phyloP scores from a whole-genome alignment of 2,329 filamentous ascomycete genomes.

The Tolypocladium guangdongense region DNA sequence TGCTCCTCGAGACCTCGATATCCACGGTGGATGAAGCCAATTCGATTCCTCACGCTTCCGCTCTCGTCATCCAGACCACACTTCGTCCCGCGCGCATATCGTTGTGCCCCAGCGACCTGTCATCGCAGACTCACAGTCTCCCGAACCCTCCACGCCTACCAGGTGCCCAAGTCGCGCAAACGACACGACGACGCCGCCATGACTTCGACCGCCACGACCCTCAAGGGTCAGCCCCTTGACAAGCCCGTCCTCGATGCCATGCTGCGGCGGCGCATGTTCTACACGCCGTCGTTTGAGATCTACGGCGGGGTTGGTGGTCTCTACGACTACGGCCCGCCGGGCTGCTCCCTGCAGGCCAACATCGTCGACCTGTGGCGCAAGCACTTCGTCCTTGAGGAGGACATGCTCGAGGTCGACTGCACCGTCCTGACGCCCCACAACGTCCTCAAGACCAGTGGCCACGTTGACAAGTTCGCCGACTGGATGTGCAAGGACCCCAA shows the following conservation, averaged over 20 bases:
- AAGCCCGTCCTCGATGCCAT: constrained; percentile 71
- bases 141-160: constrained; percentile 17
- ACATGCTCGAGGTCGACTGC: constrained; percentile 93
- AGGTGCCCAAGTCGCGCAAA: constrained; percentile 15
- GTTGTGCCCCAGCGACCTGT: constrained; percentile 9
- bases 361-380: constrained; percentile 85
- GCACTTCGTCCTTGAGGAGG: constrained; percentile 85
- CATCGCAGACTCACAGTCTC: constrained; percentile 18
- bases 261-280: constrained; percentile 82
- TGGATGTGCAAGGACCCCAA: constrained; percentile 99
- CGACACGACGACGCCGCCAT: constrained; percentile 19
- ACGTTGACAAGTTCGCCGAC: constrained; percentile 96
- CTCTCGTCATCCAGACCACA: constrained; percentile 3
- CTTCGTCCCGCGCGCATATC: constrained; percentile 3
- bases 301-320: constrained; percentile 83
- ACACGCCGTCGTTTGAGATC: constrained; percentile 91
- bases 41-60: constrained; percentile 7
- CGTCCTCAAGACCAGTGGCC: constrained; percentile 88
- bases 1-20: constrained; percentile 7
- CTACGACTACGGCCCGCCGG: constrained; percentile 88
- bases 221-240: constrained; percentile 85
- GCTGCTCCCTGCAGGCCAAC: constrained; percentile 76
- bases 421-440: constrained; percentile 88
- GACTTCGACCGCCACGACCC: constrained; percentile 54
- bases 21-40: constrained; percentile 16